Percentiles rank a stretch among this genome's conserved stretches.
phyloP scores from a whole-genome alignment of 345 rosid genomes.

The Eutrema japonicum region DNA sequence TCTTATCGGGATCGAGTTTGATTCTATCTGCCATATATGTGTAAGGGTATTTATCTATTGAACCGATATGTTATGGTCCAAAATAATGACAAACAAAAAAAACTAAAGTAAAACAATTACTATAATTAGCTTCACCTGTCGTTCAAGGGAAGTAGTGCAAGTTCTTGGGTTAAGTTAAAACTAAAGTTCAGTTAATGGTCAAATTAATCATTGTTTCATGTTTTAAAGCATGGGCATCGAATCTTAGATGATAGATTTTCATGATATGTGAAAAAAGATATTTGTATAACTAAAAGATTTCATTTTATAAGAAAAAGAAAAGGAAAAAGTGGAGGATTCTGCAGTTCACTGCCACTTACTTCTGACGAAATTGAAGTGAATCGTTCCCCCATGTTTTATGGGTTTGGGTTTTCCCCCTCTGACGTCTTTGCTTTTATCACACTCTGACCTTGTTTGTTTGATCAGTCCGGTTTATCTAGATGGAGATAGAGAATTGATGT shows the following conservation, averaged over 20 bases:
- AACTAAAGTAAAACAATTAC: not conserved
- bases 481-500: too few relatives aligned
- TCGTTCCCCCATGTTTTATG: conserved; percentile 46
- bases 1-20: too few relatives aligned
- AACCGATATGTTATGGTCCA: too few relatives aligned
- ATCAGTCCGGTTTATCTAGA: too few relatives aligned
- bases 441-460: too few relatives aligned
- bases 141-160: not conserved
- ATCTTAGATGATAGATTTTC: conserved; percentile 35
- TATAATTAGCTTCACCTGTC: not conserved
- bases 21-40: too few relatives aligned
- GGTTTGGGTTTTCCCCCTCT: conserved; percentile 43
- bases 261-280: conserved; percentile 24
- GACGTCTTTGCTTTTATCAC: conserved; percentile 42
- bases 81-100: too few relatives aligned
- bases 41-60: too few relatives aligned
- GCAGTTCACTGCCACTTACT: conserved; percentile 41
- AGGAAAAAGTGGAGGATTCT: conserved; percentile 18
- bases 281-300: conserved; percentile 17
- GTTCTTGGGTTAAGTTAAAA: not conserved
- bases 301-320: not conserved
- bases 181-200: not conserved
- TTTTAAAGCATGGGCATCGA: conserved; percentile 21
- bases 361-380: conserved; percentile 36
- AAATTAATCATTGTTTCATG: conserved; percentile 25